Base-by-base conservation (phyloP, 345 rosid genomes). In the Pistacia atlantica region DNA sequence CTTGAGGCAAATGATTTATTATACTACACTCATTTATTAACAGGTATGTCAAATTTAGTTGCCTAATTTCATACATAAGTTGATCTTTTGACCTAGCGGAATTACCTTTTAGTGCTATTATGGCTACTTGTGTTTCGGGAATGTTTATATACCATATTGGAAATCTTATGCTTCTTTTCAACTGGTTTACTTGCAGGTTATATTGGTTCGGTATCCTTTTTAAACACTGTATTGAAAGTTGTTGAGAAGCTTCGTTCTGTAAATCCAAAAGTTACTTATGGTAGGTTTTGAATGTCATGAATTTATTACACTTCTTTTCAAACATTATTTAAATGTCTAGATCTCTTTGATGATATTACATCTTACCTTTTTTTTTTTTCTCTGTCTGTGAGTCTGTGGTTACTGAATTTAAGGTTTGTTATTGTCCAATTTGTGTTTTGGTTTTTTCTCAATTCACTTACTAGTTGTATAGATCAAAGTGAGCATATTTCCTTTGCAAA, bases 171-270 rank as follows among this genome's bases (percentile, higher is more conserved):
- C 73, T 77, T 52, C 38, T 18, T 65, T 72, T 48, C 33, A 75
- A 4, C 5, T 79, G 58, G 56, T 80, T 45, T 54, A 67, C 77
- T 62, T 86, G 72, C 89, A 96, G 99, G 99, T 73, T 96, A 96
- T 80, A 93, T 96, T 77, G 99, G 99, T 73, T 96, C 99, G 18
- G 97, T 89, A 79, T 96, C 99, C 10, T 96, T 96, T 77, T 77
- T 96, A 83, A 83, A 89, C 83, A 84, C 89, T 45, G 75, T 96
- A 54, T 85, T 96, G 85, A 86, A 88, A 81, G 97, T 92, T 48
- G 90, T 96, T 46, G 68, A 88, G 38, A 93, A 92, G 91, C 98
- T 96, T 78, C 99, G 99, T 7, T 70, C 92, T 18, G 65, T 91
- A 69, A 96, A 93, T 82, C 97, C 99, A 55, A 86, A 90, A 55